A percentile compares a stretch with the other conserved stretches of the same genome.
Conservation (phyloP, 768 basidiomycete species). For the Lentinula sp. region DNA sequence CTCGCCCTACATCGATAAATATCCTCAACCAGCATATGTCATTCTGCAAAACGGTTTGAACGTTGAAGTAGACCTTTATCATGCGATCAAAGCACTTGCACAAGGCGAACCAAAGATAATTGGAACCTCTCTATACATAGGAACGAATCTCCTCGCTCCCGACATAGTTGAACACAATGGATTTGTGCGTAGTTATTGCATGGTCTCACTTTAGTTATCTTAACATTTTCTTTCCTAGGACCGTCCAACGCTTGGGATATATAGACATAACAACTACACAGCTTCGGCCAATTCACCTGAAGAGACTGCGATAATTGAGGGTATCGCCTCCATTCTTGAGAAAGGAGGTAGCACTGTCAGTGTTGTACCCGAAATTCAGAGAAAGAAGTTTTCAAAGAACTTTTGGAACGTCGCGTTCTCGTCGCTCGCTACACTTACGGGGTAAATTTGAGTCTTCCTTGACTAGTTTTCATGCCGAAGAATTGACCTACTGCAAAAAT, state of each 20-base stretch:
- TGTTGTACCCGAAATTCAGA: slow-evolving; percentile 55
- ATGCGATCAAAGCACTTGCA: slow-evolving; percentile 35
- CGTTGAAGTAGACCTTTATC: slow-evolving; percentile 61
- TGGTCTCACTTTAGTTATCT: background rate
- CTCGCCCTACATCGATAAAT: slow-evolving; percentile 34
- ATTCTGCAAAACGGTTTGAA: slow-evolving; percentile 69
- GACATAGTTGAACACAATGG: slow-evolving; percentile 46
- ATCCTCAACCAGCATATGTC: slow-evolving; percentile 52
- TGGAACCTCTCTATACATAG: slow-evolving; percentile 49
- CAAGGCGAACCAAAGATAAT: slow-evolving; percentile 45
- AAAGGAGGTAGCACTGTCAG: slow-evolving; percentile 40
- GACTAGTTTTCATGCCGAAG: background rate
- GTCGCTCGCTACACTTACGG: slow-evolving; percentile 43
- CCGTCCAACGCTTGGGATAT: slow-evolving; percentile 46
- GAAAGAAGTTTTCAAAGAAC: slow-evolving; percentile 57
- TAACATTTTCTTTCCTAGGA: slow-evolving; percentile 29
- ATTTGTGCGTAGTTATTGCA: slow-evolving; percentile 34
- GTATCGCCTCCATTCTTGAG: slow-evolving; percentile 37
- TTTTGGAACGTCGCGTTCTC: slow-evolving; percentile 59
- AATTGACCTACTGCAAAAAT: background rate
- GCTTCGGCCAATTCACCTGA: slow-evolving; percentile 34
- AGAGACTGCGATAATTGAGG: slow-evolving; percentile 35
- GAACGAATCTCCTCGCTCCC: slow-evolving; percentile 37
- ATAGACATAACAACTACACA: slow-evolving; percentile 37
- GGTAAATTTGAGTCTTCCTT: slow-evolving; percentile 16